Conservation (phyloP, 148 eudicot genomes). For the Mesembryanthemum crystallinum region DNA sequence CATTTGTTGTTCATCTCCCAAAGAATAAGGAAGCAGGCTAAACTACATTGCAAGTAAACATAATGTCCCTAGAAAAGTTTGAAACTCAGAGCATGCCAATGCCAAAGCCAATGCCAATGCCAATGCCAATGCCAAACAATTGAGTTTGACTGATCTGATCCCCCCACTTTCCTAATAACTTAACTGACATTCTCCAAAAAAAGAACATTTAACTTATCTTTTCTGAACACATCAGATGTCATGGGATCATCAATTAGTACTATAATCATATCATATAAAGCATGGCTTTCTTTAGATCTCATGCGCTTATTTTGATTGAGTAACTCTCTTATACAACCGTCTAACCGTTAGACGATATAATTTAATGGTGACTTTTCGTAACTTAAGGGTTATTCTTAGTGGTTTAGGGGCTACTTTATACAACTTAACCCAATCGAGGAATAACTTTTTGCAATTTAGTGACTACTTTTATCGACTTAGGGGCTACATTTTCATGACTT, state of each 20-base stretch:
- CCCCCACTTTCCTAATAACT: not conserved
- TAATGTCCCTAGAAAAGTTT: not conserved
- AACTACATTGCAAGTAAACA: slow-evolving; percentile 11
- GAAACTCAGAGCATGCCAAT: not conserved
- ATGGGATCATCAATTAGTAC: not conserved
- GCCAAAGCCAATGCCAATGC: not conserved
- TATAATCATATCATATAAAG: not conserved
- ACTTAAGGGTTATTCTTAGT: too few species aligned
- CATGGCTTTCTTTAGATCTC: slow-evolving; percentile 15
- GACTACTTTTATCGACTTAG: too few species aligned
- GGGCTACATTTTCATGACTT: too few species aligned
- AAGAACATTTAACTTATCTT: too few species aligned
- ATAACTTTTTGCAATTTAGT: too few species aligned
- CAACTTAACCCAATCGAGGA: too few species aligned
- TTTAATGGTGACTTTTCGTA: too few species aligned
- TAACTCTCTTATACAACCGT: too few species aligned
- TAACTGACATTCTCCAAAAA: too few species aligned
- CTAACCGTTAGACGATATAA: too few species aligned
- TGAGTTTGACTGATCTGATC: not conserved
- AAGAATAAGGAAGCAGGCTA: not conserved
- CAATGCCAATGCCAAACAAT: not conserved
- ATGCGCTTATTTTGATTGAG: slow-evolving; percentile 13
- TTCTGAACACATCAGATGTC: too few species aligned
- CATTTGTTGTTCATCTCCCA: not conserved
- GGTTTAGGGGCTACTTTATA: too few species aligned